phyloP scores from a whole-genome alignment of 2,329 filamentous ascomycete genomes.

The Fusarium sterilihyphosum region DNA sequence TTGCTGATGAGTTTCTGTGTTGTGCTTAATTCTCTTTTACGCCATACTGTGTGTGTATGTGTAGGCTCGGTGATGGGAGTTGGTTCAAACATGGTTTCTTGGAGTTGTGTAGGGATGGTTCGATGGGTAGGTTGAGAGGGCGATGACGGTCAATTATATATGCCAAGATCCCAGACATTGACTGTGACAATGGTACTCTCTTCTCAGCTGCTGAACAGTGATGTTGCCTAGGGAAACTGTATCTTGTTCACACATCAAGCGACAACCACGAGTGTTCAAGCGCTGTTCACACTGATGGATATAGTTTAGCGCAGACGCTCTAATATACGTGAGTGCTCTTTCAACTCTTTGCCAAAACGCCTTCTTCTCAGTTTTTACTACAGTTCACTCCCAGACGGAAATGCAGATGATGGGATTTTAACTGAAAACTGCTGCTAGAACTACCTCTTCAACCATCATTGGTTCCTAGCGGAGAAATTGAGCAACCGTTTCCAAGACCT shows the following conservation, averaged over 20 bases:
- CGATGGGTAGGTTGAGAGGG: no score
- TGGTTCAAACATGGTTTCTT: not conserved
- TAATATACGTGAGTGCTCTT: not conserved
- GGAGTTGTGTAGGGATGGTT: not conserved
- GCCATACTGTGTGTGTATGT: not conserved
- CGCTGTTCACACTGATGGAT: not conserved
- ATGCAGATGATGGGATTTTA: not conserved
- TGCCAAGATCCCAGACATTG: rapidly evolving
- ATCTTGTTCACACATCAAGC: not conserved
- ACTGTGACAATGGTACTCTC: not conserved
- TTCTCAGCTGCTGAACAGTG: not conserved
- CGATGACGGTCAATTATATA: not conserved
- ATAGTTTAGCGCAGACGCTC: not conserved
- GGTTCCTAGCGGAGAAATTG: not conserved
- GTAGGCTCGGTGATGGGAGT: not conserved
- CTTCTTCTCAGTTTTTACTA: not conserved
- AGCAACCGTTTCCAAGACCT: not conserved
- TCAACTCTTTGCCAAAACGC: not conserved
- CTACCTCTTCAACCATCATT: not conserved
- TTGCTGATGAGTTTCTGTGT: rapidly evolving
- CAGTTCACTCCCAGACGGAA: rapidly evolving
- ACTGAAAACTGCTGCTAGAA: not conserved
- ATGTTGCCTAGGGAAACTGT: rapidly evolving
- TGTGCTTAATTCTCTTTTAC: rapidly evolving
- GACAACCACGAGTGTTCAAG: rapidly evolving